Evolutionary conservation across 306 rosid species (phyloP).

Genomic region (Carpinus viminea): DNA sequence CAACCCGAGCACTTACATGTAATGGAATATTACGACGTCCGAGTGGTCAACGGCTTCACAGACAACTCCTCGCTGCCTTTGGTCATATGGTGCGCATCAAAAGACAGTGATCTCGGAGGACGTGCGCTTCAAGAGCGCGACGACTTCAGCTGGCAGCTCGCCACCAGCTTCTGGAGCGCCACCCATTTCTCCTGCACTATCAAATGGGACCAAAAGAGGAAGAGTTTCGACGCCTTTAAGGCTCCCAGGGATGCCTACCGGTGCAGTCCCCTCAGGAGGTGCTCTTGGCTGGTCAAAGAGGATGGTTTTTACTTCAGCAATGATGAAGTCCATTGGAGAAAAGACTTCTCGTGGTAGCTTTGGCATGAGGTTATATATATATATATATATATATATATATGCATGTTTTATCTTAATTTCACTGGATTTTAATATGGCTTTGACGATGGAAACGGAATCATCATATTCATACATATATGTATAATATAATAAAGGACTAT

Average conservation of each 20-base stretch:
- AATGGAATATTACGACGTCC: conserved; percentile 44
- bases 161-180: conserved; percentile 48
- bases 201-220: conserved; percentile 71
- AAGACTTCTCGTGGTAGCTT: conserved; percentile 64
- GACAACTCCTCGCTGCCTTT: conserved; percentile 75
- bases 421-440: too few species aligned
- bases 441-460: too few species aligned
- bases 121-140: conserved; percentile 83
- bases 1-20: conserved; percentile 37
- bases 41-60: conserved; percentile 71
- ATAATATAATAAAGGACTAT: too few species aligned
- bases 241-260: conserved; percentile 63
- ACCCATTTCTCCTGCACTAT: conserved; percentile 63
- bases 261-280: conserved; percentile 51
- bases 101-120: conserved; percentile 68
- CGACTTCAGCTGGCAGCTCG: conserved; percentile 75
- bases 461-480: too few species aligned
- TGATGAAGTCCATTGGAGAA: conserved; percentile 75
- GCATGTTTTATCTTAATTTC: too few species aligned
- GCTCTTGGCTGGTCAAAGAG: conserved; percentile 70
- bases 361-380: too few species aligned
- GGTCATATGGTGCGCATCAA: conserved; percentile 78
- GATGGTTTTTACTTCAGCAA: conserved; percentile 81
- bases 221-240: conserved; percentile 69
- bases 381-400: too few species aligned